Conservation (phyloP, 495 filamentous ascomycete species). For the Terfezia boudieri region DNA sequence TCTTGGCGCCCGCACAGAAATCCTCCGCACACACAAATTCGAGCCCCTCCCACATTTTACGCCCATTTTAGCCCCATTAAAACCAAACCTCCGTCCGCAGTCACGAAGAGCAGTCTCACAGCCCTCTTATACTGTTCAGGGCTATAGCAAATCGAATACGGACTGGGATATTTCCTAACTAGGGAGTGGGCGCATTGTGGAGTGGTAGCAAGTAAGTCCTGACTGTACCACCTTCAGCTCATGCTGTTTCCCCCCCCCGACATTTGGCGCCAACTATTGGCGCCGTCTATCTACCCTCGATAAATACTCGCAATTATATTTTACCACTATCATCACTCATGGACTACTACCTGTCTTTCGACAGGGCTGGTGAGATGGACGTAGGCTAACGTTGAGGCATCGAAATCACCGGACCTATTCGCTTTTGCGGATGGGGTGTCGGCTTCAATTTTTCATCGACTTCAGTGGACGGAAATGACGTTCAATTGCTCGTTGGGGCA, state of each 20-base stretch:
- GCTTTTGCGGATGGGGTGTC: not conserved
- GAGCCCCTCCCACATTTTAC: not conserved
- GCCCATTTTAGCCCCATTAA: not conserved
- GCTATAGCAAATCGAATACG: not conserved
- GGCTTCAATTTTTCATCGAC: not conserved
- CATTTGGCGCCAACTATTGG: not conserved
- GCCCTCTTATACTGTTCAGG: not conserved
- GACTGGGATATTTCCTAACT: not conserved
- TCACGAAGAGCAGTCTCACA: not conserved
- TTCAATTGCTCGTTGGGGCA: not conserved
- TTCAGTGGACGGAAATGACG: not conserved
- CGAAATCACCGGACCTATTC: not conserved
- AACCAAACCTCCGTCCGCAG: not conserved
- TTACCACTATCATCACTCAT: not conserved
- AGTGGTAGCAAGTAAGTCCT: not conserved
- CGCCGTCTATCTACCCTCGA: not conserved
- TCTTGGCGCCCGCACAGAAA: not conserved
- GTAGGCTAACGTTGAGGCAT: not conserved
- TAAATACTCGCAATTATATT: not conserved
- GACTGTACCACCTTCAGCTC: not conserved
- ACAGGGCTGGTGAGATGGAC: not conserved
- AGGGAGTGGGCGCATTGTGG: not conserved
- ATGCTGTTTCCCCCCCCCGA: not conserved
- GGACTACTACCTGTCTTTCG: not conserved
- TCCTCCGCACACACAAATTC: not conserved